Base-by-base conservation (phyloP, 352 stramenopile species). In the Phytophthora hibernalis region DNA sequence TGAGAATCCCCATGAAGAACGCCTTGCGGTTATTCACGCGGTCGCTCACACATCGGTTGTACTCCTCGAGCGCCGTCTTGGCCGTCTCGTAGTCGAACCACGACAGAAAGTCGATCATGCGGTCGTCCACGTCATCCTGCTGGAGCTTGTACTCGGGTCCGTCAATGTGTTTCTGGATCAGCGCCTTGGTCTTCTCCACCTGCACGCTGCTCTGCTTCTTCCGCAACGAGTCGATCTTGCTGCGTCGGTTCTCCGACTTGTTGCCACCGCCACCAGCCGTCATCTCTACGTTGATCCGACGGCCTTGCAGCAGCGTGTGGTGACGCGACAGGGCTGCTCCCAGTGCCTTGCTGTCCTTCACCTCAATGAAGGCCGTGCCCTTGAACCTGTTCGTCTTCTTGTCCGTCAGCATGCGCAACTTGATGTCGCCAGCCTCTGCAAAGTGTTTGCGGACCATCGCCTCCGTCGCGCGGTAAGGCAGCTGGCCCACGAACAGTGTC, bases 81-180 rank as follows among this genome's bases (percentile, higher is more conserved):
- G 88, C 88, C n/a, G 88, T 96, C 61, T 89, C 82, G 65, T 96
- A 95, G 76, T 96, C 86, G 49, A 96, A 96, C 86, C 88, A 95
- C 11, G 88, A 96, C 28, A 96, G 62, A 40, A 90, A 94, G 61
- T 96, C 88, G 40, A 92, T 88, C 84, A 95, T 93, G 18, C 88
- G 86, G 7, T 95, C 88, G 65, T 96, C 88, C 24, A 96, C 85
- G 59, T 96, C 88, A 22, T 93, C 85, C 31, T 78, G 53, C 47
- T 78, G 79, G 38, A 96, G 58, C 61, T 94, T 91, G 65, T 79
- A 94, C 65, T 86, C 84, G 1, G 64, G 79, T n/a, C 74, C 64
- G 30, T 88, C 80, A 20, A 92, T 89, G 68, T 89, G 80, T 76
- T 94, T 96, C 67, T 94, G 77, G 35, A 94, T 77, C 49, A 96